phyloP scores from a whole-genome alignment of 2,329 filamentous ascomycete species.

The Fulvia fulva region DNA sequence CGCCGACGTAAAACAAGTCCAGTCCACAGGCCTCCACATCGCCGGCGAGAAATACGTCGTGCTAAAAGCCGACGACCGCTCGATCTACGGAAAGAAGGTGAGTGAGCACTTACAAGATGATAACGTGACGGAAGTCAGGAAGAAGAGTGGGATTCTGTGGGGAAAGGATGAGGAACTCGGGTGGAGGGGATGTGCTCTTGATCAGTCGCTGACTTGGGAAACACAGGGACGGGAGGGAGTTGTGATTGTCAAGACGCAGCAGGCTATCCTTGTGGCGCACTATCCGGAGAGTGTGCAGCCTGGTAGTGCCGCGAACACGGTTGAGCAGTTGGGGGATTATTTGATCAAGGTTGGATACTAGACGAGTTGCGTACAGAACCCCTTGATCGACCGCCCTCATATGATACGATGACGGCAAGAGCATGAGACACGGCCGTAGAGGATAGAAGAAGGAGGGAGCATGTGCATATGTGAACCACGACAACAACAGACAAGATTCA shows the following conservation, averaged over 20 bases:
- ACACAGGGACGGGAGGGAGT: conserved; percentile 72
- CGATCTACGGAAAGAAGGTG: conserved; percentile 84
- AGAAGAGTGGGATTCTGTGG: background rate
- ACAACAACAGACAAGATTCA: conserved; percentile 8
- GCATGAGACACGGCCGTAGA: background rate
- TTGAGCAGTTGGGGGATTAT: conserved; percentile 84
- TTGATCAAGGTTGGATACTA: conserved; percentile 74
- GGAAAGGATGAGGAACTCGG: background rate
- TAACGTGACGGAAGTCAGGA: background rate
- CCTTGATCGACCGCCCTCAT: no score
- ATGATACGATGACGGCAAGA: background rate
- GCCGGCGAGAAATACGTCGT: conserved; percentile 74
- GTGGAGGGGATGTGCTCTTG: background rate
- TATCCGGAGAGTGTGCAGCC: conserved; percentile 72
- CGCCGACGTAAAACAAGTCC: conserved; percentile 60
- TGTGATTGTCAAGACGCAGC: conserved; percentile 77
- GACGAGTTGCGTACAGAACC: conserved; percentile 2
- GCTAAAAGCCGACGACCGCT: conserved; percentile 70
- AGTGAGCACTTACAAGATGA: conserved; percentile 23
- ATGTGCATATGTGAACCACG: conserved; percentile 26
- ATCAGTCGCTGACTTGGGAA: background rate
- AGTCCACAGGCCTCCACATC: conserved; percentile 69
- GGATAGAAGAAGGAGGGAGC: background rate
- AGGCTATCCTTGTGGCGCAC: conserved; percentile 85
- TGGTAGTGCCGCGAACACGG: conserved; percentile 70